phyloP scores from a whole-genome alignment of 768 basidiomycete genomes.

The Lactarius evosmus region DNA sequence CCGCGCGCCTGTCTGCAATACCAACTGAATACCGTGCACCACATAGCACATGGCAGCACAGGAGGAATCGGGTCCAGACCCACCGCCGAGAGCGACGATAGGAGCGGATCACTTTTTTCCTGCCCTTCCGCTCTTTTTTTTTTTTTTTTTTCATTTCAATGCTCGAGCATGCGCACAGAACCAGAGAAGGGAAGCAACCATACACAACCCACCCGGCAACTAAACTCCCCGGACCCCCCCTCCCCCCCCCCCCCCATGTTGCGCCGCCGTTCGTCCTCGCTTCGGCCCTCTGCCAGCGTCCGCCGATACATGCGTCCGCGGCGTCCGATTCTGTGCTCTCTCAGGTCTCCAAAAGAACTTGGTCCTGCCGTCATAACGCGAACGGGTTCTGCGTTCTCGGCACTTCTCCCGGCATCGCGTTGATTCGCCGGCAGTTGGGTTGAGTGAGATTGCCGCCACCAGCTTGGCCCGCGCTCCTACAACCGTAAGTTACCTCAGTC shows the following conservation, averaged over 20 bases:
- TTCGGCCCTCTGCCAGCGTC: neutral
- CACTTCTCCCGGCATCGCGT: neutral
- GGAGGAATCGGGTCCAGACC: neutral
- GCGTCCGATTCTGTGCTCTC: neutral
- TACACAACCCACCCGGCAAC: conserved; percentile 6
- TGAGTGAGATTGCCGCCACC: neutral
- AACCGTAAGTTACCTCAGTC: neutral
- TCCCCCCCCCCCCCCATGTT: neutral
- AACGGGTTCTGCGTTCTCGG: neutral
- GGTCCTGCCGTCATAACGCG: neutral
- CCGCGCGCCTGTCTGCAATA: neutral
- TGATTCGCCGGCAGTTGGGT: neutral
- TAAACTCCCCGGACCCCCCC: neutral
- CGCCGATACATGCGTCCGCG: neutral
- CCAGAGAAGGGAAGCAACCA: no score
- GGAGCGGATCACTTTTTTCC: neutral
- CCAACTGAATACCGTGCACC: neutral
- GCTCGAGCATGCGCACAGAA: no score
- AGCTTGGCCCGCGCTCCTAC: neutral
- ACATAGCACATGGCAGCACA: neutral
- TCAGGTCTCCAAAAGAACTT: neutral
- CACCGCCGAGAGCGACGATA: no score
- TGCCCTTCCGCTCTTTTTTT: neutral
- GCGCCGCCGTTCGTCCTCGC: neutral
- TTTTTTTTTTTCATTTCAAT: no score